phyloP scores from a whole-genome alignment of 345 rosid species.

The Crucihimalaya himalaica region DNA sequence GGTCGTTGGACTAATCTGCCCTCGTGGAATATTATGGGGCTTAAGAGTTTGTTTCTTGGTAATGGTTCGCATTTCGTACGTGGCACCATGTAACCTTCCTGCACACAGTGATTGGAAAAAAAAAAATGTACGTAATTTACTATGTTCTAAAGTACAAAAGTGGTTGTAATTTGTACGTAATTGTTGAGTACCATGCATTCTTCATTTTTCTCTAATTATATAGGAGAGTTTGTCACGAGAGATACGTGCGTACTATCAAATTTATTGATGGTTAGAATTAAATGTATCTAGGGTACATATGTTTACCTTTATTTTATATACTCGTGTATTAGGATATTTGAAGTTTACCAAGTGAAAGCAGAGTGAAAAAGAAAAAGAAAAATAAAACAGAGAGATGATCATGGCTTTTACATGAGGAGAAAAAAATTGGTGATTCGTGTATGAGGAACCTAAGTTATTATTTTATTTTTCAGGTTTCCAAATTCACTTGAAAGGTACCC shows the following conservation, averaged over 20 bases:
- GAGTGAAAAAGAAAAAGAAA: neutral
- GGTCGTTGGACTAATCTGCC: conserved; percentile 92
- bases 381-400: neutral
- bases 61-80: conserved; percentile 64
- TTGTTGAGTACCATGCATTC: conserved; percentile 25
- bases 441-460: conserved; percentile 26
- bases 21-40: conserved; percentile 86
- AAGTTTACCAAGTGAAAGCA: conserved; percentile 2
- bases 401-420: conserved; percentile 19
- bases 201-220: conserved; percentile 11
- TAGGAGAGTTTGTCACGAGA: conserved; percentile 17
- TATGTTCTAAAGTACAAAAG: conserved; percentile 5
- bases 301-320: neutral
- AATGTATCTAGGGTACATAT: neutral
- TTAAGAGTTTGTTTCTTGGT: conserved; percentile 73
- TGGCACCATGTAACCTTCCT: conserved; percentile 92
- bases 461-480: neutral
- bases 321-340: neutral
- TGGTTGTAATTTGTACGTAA: conserved; percentile 21
- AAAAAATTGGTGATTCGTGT: neutral
- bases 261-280: neutral
- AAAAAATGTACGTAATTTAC: neutral
- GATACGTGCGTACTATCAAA: conserved; percentile 20
- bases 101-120: conserved; percentile 52
- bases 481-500: neutral